A percentile compares a stretch with the other conserved stretches of the same genome.
Evolutionary conservation across 306 rosid species (phyloP).

Genomic region (Acacia acuminata): DNA sequence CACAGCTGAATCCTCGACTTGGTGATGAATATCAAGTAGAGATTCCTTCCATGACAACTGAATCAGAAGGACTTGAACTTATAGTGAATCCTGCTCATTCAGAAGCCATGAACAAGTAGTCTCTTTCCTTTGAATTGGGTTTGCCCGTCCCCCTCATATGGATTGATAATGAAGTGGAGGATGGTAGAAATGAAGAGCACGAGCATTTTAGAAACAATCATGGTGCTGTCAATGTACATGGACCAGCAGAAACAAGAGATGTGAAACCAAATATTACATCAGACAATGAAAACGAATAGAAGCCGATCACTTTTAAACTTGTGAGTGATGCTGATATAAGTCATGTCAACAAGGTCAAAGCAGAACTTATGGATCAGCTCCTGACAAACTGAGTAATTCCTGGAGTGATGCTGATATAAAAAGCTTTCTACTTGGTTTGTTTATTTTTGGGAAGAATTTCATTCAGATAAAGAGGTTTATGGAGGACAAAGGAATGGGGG

Average conservation of each 20-base stretch:
- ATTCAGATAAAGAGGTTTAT: no score
- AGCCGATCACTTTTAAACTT: conserved; percentile 24
- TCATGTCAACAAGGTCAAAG: conserved; percentile 20
- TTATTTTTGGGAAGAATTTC: no score
- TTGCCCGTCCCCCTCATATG: conserved; percentile 58
- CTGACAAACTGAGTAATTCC: conserved; percentile 30
- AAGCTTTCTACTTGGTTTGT: conserved; percentile 66
- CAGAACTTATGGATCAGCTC: conserved; percentile 38
- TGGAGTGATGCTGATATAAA: conserved; percentile 70
- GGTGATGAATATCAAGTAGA: no score
- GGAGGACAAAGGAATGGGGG: conserved; percentile 59
- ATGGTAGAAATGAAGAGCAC: conserved; percentile 3
- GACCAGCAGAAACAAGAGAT: conserved; percentile 31
- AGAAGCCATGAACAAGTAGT: no score
- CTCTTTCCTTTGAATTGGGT: conserved; percentile 52
- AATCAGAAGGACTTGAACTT: no score
- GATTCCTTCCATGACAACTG: no score
- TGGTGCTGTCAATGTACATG: conserved; percentile 27
- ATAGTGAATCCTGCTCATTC: no score
- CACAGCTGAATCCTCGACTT: conserved; percentile 48
- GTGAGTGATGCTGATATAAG: conserved; percentile 15
- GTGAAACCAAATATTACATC: conserved; percentile 28
- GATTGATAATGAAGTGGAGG: conserved; percentile 38
- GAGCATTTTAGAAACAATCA: conserved; percentile 30
- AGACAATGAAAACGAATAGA: conserved; percentile 25